These are phyloP conservation scores for Gossypium gossypioides DNA, from an alignment of 441 rosid genomes.

Conservation along the genomic window DNA sequence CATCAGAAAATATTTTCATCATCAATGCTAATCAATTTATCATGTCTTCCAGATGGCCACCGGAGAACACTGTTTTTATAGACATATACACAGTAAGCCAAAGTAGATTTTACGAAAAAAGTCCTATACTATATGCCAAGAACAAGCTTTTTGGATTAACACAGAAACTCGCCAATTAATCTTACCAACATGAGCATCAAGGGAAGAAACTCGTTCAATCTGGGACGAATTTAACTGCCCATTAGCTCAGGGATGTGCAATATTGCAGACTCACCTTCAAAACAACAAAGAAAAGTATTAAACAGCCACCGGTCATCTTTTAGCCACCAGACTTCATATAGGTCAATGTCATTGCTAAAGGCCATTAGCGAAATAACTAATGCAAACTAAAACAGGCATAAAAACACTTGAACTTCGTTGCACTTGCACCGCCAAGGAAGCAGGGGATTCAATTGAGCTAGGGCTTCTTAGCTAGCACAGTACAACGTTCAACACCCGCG, in stretches of 20 bases:
- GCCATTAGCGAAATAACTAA: not conserved
- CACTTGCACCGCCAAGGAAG: conserved; percentile 30
- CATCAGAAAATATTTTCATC: conserved; percentile 65
- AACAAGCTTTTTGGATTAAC: not conserved
- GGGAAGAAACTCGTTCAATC: conserved; percentile 67
- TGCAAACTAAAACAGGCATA: too few relatives aligned
- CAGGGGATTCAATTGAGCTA: not conserved
- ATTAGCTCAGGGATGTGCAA: conserved; percentile 91
- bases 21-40: conserved; percentile 76
- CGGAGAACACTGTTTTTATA: conserved; percentile 50
- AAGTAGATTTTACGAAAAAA: not conserved
- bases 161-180: conserved; percentile 52
- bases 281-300: conserved; percentile 17
- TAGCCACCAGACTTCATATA: not conserved
- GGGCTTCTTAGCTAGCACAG: not conserved
- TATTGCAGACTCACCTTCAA: conserved; percentile 70
- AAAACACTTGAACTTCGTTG: conserved; percentile 29
- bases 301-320: not conserved
- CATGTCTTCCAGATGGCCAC: conserved; percentile 88
- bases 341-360: not conserved
- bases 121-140: not conserved
- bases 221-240: conserved; percentile 79
- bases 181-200: conserved; percentile 70
- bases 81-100: conserved; percentile 6
- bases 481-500: not conserved